These are phyloP conservation scores for Ophiostoma triangulosporum DNA, from an alignment of 2,329 filamentous ascomycete genomes.

Conservation along the genomic window DNA sequence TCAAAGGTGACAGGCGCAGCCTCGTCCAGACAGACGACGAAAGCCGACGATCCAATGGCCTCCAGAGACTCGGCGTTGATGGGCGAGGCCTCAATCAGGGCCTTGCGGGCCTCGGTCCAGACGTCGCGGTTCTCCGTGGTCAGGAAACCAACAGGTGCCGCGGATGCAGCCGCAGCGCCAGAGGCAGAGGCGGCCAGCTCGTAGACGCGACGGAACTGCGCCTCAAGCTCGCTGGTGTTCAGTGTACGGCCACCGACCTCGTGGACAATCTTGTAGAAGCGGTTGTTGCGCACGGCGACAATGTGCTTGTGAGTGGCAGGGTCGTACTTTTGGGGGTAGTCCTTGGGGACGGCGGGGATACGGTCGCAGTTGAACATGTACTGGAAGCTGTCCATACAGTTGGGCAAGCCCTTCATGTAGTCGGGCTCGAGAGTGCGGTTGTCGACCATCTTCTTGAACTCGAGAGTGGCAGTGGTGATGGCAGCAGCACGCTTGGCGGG, in stretches of 20 bases:
- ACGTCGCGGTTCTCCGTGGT: conserved; percentile 89
- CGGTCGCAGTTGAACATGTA: conserved; percentile 97
- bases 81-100: conserved; percentile 62
- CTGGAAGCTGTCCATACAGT: conserved; percentile 96
- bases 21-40: conserved; percentile 87
- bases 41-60: conserved; percentile 76
- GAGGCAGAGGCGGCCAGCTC: conserved; percentile 42
- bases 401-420: conserved; percentile 95
- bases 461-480: conserved; percentile 69
- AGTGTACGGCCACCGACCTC: conserved; percentile 74
- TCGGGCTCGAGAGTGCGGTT: conserved; percentile 75
- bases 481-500: conserved; percentile 88
- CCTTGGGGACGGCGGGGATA: conserved; percentile 67
- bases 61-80: conserved; percentile 67
- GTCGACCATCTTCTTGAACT: conserved; percentile 93
- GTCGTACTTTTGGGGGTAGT: conserved; percentile 72
- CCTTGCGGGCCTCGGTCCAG: conserved; percentile 72
- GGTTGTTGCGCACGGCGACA: conserved; percentile 83
- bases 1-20: conserved; percentile 83
- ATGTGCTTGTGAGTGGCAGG: conserved; percentile 65
- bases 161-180: conserved; percentile 31
- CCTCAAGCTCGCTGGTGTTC: conserved; percentile 78
- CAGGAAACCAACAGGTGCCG: conserved; percentile 65
- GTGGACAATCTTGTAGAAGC: conserved; percentile 85
- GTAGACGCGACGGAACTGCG: conserved; percentile 78